Evolutionary conservation across 805 yeast species (phyloP).

Genomic region (Scheffersomyces stipitis): DNA sequence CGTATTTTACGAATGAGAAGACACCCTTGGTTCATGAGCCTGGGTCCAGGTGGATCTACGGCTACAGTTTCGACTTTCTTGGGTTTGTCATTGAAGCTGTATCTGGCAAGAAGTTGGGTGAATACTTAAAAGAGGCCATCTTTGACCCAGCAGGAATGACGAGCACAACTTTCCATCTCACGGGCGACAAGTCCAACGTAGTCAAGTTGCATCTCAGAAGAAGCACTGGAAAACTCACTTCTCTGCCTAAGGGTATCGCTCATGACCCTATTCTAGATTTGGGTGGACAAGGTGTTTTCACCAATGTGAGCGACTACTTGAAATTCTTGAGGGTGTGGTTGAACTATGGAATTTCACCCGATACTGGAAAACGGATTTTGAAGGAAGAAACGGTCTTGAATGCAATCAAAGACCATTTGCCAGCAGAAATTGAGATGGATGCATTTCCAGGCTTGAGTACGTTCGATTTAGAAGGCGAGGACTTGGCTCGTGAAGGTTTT

Average conservation of each 20-base stretch:
- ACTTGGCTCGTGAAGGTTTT: constrained; percentile 24
- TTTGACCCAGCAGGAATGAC: constrained; percentile 37
- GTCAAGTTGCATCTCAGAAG: constrained; percentile 1
- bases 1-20: constrained; percentile 11
- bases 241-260: not conserved
- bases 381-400: constrained; percentile 26
- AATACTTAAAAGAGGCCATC: constrained; percentile 26
- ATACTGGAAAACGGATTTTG: constrained; percentile 30
- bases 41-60: constrained; percentile 38
- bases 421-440: constrained; percentile 17
- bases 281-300: constrained; percentile 47
- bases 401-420: constrained; percentile 35
- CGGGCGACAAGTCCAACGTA: not conserved
- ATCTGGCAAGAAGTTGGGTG: constrained; percentile 31
- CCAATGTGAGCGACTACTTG: constrained; percentile 37
- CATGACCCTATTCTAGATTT: constrained; percentile 29
- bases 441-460: constrained; percentile 17
- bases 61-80: constrained; percentile 38
- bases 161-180: constrained; percentile 11
- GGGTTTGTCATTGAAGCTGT: constrained; percentile 36
- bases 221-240: not conserved
- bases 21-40: constrained; percentile 32
- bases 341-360: constrained; percentile 43
- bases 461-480: constrained; percentile 1
- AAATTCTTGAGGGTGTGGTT: constrained; percentile 38